Percentiles rank a stretch among this genome's conserved stretches.
Conservation (phyloP, 2,329 filamentous ascomycete genomes). For the Plenodomus biglobosus region DNA sequence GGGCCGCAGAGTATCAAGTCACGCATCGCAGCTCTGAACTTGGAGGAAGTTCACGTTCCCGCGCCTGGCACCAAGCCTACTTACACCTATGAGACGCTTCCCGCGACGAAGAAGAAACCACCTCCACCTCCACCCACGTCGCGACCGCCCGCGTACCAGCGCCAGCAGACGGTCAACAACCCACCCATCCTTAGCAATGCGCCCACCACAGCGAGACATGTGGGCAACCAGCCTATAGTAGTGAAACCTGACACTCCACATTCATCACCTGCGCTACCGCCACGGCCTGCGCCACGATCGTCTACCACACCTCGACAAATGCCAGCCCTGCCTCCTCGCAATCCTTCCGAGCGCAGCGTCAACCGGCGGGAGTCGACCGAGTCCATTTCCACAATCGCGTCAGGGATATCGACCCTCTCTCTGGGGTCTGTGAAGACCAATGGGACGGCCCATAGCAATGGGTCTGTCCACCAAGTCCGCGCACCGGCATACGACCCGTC, state of each 20-base stretch:
- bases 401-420: constrained; percentile 52
- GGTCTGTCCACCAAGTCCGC: constrained; percentile 46
- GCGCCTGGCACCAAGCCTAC: constrained; percentile 40
- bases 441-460: constrained; percentile 36
- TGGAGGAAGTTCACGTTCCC: constrained; percentile 48
- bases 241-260: constrained; percentile 17
- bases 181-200: constrained; percentile 45
- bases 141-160: constrained; percentile 33
- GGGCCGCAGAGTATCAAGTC: constrained; percentile 44
- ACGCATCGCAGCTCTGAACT: constrained; percentile 52
- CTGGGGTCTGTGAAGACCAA: constrained; percentile 51
- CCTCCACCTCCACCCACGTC: constrained; percentile 44
- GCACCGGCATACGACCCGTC: constrained; percentile 61
- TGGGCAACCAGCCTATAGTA: constrained; percentile 44
- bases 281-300: constrained; percentile 53
- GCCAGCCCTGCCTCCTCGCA: constrained; percentile 50
- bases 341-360: constrained; percentile 45
- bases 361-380: constrained; percentile 46
- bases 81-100: constrained; percentile 39
- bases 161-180: constrained; percentile 45
- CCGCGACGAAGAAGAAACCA: constrained; percentile 39
- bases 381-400: constrained; percentile 55
- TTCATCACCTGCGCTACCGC: constrained; percentile 36
- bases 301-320: constrained; percentile 42
- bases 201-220: constrained; percentile 34